Conservation (phyloP, 257 asterid species). For the Parsonsia alboflavescens region DNA sequence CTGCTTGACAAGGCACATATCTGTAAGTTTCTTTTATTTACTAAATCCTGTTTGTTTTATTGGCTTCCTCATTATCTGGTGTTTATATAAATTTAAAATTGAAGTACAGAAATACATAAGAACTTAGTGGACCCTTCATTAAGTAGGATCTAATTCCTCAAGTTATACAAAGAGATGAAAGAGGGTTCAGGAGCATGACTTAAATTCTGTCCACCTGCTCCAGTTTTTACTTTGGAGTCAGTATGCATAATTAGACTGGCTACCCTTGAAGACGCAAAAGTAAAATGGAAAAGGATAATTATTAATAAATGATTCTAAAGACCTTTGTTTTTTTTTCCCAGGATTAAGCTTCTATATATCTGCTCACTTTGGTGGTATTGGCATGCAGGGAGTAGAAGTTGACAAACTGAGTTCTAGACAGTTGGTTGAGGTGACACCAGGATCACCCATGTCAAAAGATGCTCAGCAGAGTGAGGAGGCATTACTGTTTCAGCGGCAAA, state of each 20-base stretch:
- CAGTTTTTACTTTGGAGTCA: neutral
- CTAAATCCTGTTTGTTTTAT: neutral
- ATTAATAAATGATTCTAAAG: neutral
- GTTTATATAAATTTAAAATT: neutral
- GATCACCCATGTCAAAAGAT: conserved; percentile 34
- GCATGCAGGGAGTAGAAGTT: conserved; percentile 60
- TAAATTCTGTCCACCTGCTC: neutral
- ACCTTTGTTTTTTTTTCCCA: neutral
- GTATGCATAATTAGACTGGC: neutral
- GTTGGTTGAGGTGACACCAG: conserved; percentile 35
- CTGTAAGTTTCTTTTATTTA: neutral
- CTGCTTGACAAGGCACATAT: neutral
- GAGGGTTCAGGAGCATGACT: neutral
- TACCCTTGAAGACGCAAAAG: neutral
- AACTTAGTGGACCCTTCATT: neutral
- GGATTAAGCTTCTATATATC: neutral
- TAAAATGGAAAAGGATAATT: neutral
- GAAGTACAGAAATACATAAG: neutral
- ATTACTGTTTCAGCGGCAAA: conserved; percentile 51
- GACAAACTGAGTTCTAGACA: conserved; percentile 46
- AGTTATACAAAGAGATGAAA: neutral
- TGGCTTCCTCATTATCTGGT: neutral
- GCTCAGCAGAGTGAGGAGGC: conserved; percentile 38
- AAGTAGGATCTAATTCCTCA: neutral
- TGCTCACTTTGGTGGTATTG: conserved; percentile 13